Conservation (phyloP, 495 filamentous ascomycete genomes). For the Tricharina praecox region DNA sequence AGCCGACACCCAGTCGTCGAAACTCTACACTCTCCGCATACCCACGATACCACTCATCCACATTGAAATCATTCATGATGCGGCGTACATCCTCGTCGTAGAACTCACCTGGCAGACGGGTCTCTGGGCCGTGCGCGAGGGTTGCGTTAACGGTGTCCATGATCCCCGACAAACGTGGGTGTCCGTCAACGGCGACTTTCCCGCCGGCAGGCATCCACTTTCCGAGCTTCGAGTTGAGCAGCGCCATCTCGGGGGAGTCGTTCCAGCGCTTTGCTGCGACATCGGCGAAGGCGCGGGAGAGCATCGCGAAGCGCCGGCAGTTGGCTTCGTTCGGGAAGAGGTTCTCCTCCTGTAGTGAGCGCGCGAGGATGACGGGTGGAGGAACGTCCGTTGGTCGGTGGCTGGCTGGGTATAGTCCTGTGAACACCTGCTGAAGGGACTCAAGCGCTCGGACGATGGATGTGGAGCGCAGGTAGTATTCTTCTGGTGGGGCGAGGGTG, state of each 20-base stretch:
- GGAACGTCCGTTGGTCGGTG: constrained; percentile 25
- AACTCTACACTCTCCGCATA: constrained; percentile 74
- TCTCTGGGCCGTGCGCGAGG: constrained; percentile 64
- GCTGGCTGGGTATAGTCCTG: constrained; percentile 65
- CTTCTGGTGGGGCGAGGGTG: constrained; percentile 37
- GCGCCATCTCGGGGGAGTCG: constrained; percentile 61
- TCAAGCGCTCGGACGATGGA: background rate
- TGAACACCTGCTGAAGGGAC: constrained; percentile 65
- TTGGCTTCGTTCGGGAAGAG: constrained; percentile 78
- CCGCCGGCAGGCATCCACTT: constrained; percentile 64
- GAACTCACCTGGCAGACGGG: constrained; percentile 64
- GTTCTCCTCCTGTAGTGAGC: constrained; percentile 61
- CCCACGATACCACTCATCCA: constrained; percentile 88
- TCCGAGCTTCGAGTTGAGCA: constrained; percentile 54
- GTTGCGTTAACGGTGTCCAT: constrained; percentile 89
- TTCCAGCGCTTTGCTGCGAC: constrained; percentile 72
- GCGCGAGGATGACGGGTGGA: constrained; percentile 26
- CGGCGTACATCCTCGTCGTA: constrained; percentile 57
- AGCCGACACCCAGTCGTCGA: constrained; percentile 69
- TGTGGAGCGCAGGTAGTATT: constrained; percentile 53
- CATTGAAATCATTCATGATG: constrained; percentile 60
- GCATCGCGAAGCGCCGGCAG: constrained; percentile 68
- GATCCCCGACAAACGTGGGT: constrained; percentile 71
- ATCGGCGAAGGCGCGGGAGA: constrained; percentile 65
- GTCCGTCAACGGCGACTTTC: constrained; percentile 62